phyloP scores from a whole-genome alignment of 1,284 basidiomycete genomes.

The Heterobasidion parviporum region DNA sequence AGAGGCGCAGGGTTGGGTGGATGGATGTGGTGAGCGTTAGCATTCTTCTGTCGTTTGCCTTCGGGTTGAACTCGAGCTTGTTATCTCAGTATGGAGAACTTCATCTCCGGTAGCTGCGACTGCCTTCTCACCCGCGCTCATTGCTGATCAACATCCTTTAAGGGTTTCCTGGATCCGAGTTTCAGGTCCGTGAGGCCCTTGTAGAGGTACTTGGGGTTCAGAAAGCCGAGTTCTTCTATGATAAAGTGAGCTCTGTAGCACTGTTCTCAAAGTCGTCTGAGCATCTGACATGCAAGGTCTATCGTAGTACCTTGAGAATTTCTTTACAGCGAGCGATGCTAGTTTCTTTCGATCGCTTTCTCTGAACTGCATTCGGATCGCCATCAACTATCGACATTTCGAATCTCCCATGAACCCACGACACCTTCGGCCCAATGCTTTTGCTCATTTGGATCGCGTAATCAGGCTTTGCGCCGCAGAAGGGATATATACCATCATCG shows the following conservation, averaged over 20 bases:
- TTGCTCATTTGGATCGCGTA: slow-evolving; percentile 56
- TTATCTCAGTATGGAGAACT: slow-evolving; percentile 49
- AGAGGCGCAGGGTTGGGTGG: slow-evolving; percentile 64
- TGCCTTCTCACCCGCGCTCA: neutral
- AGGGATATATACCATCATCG: slow-evolving; percentile 52
- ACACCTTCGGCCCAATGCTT: slow-evolving; percentile 48
- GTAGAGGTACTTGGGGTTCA: slow-evolving; percentile 55
- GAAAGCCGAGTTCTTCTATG: slow-evolving; percentile 73
- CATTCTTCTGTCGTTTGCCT: too few relatives aligned
- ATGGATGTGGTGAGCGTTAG: slow-evolving; percentile 53
- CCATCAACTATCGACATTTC: slow-evolving; percentile 63
- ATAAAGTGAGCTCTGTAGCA: slow-evolving; percentile 39
- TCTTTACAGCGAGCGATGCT: slow-evolving; percentile 65
- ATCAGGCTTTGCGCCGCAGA: slow-evolving; percentile 50
- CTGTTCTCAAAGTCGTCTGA: too few relatives aligned
- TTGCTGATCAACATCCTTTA: neutral
- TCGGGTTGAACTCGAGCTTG: neutral
- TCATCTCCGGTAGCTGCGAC: slow-evolving; percentile 36
- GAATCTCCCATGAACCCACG: slow-evolving; percentile 55
- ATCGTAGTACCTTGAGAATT: slow-evolving; percentile 61
- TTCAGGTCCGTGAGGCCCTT: slow-evolving; percentile 60
- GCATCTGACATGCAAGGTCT: neutral
- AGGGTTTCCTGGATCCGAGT: slow-evolving; percentile 55
- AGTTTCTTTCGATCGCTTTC: slow-evolving; percentile 61
- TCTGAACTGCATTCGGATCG: slow-evolving; percentile 63